Evolutionary conservation across 306 rosid genomes (phyloP).

Genomic region (Cicer pinnatifidum): DNA sequence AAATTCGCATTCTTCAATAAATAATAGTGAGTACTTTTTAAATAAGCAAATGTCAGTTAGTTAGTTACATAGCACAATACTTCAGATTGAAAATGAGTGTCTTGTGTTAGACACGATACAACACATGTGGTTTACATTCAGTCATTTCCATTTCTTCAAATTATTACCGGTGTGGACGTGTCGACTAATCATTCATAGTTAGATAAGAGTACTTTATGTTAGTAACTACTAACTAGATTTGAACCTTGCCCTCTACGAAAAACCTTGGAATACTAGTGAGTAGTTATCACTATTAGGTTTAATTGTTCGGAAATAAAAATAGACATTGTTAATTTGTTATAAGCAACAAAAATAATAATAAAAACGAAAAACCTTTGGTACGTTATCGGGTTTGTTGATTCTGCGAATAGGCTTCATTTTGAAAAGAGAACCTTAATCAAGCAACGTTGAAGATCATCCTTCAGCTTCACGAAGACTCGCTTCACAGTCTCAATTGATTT

Average conservation of each 20-base stretch:
- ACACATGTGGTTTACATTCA: too few species aligned
- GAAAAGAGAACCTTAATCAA: neutral
- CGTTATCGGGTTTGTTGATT: slow-evolving; percentile 49
- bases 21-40: neutral
- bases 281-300: slow-evolving; percentile 20
- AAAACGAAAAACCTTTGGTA: slow-evolving; percentile 49
- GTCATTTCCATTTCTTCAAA: too few species aligned
- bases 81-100: too few species aligned
- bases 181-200: too few species aligned
- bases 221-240: too few species aligned
- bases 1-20: neutral
- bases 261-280: too few species aligned
- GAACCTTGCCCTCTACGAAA: too few species aligned
- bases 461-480: slow-evolving; percentile 3
- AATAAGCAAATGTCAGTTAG: neutral
- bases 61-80: too few species aligned
- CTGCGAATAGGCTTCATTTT: slow-evolving; percentile 59
- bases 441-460: slow-evolving; percentile 9
- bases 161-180: too few species aligned
- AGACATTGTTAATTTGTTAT: neutral
- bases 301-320: neutral
- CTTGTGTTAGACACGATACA: too few species aligned
- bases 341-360: neutral
- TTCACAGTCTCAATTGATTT: slow-evolving; percentile 13
- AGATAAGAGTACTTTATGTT: too few species aligned